These are phyloP conservation scores for Sporothrix protearum DNA, from an alignment of 2,329 filamentous ascomycete genomes.

Conservation along the genomic window DNA sequence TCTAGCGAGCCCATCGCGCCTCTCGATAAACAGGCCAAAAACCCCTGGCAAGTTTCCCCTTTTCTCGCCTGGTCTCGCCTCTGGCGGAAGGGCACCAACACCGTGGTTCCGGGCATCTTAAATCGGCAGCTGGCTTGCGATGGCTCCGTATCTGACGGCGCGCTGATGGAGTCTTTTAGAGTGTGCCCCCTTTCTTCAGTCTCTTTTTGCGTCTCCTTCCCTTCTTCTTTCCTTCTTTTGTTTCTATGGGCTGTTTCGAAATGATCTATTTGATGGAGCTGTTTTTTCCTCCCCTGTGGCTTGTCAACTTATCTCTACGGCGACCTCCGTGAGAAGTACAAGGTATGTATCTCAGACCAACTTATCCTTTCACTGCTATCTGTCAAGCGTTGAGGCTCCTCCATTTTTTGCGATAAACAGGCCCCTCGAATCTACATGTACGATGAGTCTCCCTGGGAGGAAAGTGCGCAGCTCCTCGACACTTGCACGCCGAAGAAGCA, in stretches of 20 bases:
- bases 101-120: conserved; percentile 24
- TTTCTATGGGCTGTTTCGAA: conserved; percentile 23
- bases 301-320: neutral
- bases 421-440: neutral
- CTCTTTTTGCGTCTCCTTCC: neutral
- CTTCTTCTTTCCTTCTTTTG: neutral
- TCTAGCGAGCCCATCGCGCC: neutral
- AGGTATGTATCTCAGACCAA: neutral
- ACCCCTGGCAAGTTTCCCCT: neutral
- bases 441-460: neutral
- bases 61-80: neutral
- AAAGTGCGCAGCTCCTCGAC: neutral
- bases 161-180: neutral
- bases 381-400: neutral
- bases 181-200: neutral
- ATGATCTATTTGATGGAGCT: conserved; percentile 10
- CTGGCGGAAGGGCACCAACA: conserved; percentile 12
- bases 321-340: neutral
- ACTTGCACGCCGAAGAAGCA: neutral
- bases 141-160: conserved; percentile 4
- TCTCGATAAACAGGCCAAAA: neutral
- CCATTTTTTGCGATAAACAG: neutral
- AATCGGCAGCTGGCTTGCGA: conserved; percentile 17
- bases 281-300: neutral
- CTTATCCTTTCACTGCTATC: neutral